These are phyloP conservation scores for Cercospora zeina DNA, from an alignment of 2,329 filamentous ascomycete species.

Conservation along the genomic window DNA sequence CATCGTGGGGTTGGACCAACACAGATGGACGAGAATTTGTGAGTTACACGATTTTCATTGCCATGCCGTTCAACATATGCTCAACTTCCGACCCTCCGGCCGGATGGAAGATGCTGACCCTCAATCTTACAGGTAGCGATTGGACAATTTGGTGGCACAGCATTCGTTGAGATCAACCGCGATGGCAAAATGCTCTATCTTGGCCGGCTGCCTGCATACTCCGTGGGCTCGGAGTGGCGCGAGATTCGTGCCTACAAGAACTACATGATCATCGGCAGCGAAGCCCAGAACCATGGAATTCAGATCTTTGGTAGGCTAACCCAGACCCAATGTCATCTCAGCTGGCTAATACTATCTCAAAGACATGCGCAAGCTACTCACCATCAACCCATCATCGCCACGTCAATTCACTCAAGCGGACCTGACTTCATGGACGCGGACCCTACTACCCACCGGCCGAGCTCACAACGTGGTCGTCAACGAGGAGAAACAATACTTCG, in stretches of 20 bases:
- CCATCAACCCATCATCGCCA: slow-evolving; percentile 47
- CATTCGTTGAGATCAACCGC: slow-evolving; percentile 55
- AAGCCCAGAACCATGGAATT: slow-evolving; percentile 9
- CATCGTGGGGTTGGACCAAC: slow-evolving; percentile 58
- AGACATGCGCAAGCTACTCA: slow-evolving; percentile 59
- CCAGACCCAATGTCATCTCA: background rate
- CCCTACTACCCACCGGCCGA: slow-evolving; percentile 2
- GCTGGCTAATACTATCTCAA: background rate
- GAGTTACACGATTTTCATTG: background rate
- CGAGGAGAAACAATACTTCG: slow-evolving; percentile 43
- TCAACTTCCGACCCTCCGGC: background rate
- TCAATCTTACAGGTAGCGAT: slow-evolving; percentile 42
- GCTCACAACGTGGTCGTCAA: slow-evolving; percentile 55
- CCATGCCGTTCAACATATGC: background rate
- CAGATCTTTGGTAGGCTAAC: background rate
- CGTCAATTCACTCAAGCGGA: slow-evolving; percentile 41
- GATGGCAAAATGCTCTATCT: slow-evolving; percentile 56
- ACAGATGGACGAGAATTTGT: slow-evolving; percentile 55
- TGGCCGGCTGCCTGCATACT: slow-evolving; percentile 47
- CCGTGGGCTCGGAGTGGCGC: slow-evolving; percentile 8
- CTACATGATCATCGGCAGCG: slow-evolving; percentile 9
- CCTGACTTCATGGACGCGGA: slow-evolving; percentile 13
- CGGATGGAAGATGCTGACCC: background rate
- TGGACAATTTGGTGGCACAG: slow-evolving; percentile 56
- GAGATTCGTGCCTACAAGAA: slow-evolving; percentile 13